Evolutionary conservation across 371 early-diverging fungal genomes (phyloP).

Genomic region (Mortierella sp.): DNA sequence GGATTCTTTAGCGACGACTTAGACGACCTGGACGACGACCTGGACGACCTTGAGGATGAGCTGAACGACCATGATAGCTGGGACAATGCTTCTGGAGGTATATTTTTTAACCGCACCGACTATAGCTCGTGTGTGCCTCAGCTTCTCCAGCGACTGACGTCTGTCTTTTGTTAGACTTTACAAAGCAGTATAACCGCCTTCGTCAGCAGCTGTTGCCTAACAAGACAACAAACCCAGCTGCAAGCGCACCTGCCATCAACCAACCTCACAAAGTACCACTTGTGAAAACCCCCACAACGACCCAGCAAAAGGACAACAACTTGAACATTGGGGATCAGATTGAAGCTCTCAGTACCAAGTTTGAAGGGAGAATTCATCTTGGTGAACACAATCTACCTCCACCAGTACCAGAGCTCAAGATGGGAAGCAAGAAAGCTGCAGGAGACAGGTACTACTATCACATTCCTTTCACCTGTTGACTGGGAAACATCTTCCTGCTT

Average conservation of each 20-base stretch:
- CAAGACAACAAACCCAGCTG: constrained; percentile 32
- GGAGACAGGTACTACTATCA: constrained; percentile 73
- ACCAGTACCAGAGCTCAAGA: constrained; percentile 64
- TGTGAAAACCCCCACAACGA: constrained; percentile 45
- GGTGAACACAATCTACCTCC: constrained; percentile 61
- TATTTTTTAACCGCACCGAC: too few relatives aligned
- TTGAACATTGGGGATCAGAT: constrained; percentile 29
- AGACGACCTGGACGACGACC: constrained; percentile 15
- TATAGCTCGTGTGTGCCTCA: background rate
- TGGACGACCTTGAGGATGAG: constrained; percentile 64
- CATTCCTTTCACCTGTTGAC: too few relatives aligned
- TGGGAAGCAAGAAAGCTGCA: constrained; percentile 83
- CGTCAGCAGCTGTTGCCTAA: constrained; percentile 64
- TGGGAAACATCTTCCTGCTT: too few relatives aligned
- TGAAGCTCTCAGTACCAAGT: constrained; percentile 41
- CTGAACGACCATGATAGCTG: constrained; percentile 71
- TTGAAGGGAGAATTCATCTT: constrained; percentile 39
- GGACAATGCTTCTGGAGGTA: constrained; percentile 62
- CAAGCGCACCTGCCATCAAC: constrained; percentile 59
- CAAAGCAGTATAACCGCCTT: constrained; percentile 92
- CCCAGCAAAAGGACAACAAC: constrained; percentile 57
- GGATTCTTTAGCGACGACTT: constrained; percentile 3
- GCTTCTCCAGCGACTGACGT: background rate
- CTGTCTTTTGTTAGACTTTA: constrained; percentile 71
- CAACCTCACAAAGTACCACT: constrained; percentile 32